phyloP scores from a whole-genome alignment of 345 rosid species.

The Gossypium arboreum region DNA sequence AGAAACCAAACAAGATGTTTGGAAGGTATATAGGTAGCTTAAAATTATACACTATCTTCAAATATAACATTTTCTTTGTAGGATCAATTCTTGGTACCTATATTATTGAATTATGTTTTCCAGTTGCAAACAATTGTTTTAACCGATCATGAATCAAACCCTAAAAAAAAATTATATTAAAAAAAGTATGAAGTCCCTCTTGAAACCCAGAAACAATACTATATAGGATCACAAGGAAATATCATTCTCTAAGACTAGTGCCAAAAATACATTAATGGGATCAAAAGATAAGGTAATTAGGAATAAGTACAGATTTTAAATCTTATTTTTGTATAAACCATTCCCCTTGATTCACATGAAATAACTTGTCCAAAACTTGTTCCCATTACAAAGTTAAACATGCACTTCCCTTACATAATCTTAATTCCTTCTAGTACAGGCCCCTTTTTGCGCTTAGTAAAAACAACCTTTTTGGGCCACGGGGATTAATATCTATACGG shows the following conservation, averaged over 20 bases:
- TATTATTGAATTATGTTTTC: too few relatives aligned
- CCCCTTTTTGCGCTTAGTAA: not conserved
- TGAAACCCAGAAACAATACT: too few relatives aligned
- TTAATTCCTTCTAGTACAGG: not conserved
- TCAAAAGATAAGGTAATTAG: not conserved
- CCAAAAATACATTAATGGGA: not conserved
- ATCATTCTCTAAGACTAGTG: not conserved
- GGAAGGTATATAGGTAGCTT: too few relatives aligned
- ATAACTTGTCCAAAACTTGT: constrained; percentile 27
- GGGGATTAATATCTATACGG: constrained; percentile 26
- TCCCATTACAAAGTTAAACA: constrained; percentile 5
- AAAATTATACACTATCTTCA: too few relatives aligned
- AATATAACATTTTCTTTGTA: too few relatives aligned
- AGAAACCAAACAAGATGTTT: too few relatives aligned
- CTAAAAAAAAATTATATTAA: not conserved
- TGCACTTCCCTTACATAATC: not conserved
- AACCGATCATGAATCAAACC: not conserved
- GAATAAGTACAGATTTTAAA: constrained; percentile 5
- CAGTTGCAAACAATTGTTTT: too few relatives aligned
- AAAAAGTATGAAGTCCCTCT: not conserved
- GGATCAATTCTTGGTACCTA: not conserved
- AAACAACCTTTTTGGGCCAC: not conserved
- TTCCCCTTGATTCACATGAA: constrained; percentile 19
- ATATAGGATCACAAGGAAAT: too few relatives aligned
- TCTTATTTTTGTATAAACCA: not conserved